phyloP scores from a whole-genome alignment of 768 basidiomycete genomes.

The Phylloporus scabripes region DNA sequence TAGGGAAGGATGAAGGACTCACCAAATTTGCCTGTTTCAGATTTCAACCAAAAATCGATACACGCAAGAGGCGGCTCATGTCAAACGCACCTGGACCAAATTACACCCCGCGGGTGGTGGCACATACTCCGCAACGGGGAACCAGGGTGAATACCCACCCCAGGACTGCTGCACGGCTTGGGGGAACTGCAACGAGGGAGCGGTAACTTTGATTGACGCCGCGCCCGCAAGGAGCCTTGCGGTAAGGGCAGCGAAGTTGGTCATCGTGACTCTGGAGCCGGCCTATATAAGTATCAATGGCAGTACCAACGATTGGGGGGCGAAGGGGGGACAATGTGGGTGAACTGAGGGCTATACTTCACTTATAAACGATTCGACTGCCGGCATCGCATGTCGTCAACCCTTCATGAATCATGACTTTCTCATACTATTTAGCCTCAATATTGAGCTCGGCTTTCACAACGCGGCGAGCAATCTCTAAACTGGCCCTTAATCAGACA shows the following conservation, averaged over 20 bases:
- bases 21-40: slow-evolving; percentile 18
- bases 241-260: not conserved
- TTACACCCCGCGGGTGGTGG: slow-evolving; percentile 42
- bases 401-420: too few species aligned
- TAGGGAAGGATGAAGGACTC: not conserved
- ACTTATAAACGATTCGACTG: too few species aligned
- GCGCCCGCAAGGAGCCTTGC: not conserved
- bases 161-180: slow-evolving; percentile 32
- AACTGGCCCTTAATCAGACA: too few species aligned
- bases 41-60: not conserved
- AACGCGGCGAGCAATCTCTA: too few species aligned
- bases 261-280: too few species aligned
- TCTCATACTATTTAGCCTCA: too few species aligned
- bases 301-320: not conserved
- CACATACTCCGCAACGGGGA: slow-evolving; percentile 39
- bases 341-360: not conserved
- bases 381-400: too few species aligned
- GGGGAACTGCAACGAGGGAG: slow-evolving; percentile 7
- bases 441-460: too few species aligned
- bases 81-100: slow-evolving; percentile 44
- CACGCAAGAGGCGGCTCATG: not conserved
- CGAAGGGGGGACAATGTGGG: not conserved
- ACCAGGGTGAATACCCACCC: slow-evolving; percentile 58
- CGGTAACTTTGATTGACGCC: slow-evolving; percentile 1
- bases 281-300: too few species aligned